Evolutionary conservation across 441 rosid genomes (phyloP).

Genomic region (Adansonia grandidieri): DNA sequence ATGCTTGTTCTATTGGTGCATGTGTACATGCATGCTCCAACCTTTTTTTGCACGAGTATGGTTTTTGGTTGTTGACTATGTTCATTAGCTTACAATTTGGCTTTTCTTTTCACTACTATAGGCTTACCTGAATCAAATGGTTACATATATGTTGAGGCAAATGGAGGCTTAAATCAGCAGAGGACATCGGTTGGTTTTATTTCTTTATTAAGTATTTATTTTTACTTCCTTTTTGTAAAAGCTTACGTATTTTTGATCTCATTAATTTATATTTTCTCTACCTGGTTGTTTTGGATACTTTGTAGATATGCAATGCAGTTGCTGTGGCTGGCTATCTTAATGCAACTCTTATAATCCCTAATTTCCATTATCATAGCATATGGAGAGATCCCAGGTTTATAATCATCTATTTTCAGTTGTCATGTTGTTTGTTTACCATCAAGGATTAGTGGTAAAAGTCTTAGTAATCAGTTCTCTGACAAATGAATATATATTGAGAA

Average conservation of each 20-base stretch:
- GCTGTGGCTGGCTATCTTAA: conserved; percentile 99
- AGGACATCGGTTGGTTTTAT: conserved; percentile 89
- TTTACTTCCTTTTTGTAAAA: conserved; percentile 15
- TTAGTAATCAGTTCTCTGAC: neutral
- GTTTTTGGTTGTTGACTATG: conserved; percentile 13
- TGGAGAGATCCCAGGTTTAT: conserved; percentile 98
- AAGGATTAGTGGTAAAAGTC: neutral
- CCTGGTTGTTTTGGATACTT: conserved; percentile 37
- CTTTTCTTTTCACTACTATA: conserved; percentile 39
- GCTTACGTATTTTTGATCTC: conserved; percentile 25
- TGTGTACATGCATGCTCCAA: neutral
- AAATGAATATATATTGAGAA: neutral
- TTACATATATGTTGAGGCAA: conserved; percentile 92
- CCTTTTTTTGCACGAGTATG: neutral
- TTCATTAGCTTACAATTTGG: conserved; percentile 10
- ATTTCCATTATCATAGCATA: conserved; percentile 94
- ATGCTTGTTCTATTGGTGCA: neutral
- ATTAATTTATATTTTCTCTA: conserved; percentile 35
- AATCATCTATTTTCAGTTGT: conserved; percentile 18
- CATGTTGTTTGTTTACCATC: conserved; percentile 13
- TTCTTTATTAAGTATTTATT: conserved; percentile 30
- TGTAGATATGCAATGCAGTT: conserved; percentile 98
- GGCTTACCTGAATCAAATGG: conserved; percentile 93
- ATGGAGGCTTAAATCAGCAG: conserved; percentile 97
- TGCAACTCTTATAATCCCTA: conserved; percentile 92